Percentiles rank a stretch among this genome's conserved stretches.
Conservation (phyloP, 2,329 filamentous ascomycete species). For the Diaporthe destruens region DNA sequence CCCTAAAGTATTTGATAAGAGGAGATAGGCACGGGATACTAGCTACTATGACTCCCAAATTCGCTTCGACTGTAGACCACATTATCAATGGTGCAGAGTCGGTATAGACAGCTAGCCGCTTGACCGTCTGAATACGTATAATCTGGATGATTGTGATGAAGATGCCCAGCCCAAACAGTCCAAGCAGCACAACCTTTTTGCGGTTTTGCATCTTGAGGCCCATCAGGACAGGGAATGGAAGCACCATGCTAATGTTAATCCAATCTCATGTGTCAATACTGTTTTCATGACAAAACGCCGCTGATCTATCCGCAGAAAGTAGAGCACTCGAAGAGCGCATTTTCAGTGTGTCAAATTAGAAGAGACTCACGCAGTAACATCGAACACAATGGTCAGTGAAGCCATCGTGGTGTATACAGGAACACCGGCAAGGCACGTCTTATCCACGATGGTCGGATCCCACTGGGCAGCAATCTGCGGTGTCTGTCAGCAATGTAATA, state of each 20-base stretch:
- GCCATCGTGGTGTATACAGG: slow-evolving; percentile 59
- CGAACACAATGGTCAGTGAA: slow-evolving; percentile 57
- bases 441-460: slow-evolving; percentile 53
- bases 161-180: slow-evolving; percentile 61
- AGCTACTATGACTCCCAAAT: slow-evolving; percentile 36
- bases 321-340: too few species aligned
- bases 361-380: slow-evolving; percentile 54
- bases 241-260: slow-evolving; percentile 55
- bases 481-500: background rate
- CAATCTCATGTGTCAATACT: background rate
- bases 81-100: slow-evolving; percentile 55
- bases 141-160: slow-evolving; percentile 65
- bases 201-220: slow-evolving; percentile 51
- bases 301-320: background rate
- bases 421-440: slow-evolving; percentile 55
- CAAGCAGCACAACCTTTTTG: slow-evolving; percentile 57
- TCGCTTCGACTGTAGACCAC: slow-evolving; percentile 37
- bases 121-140: slow-evolving; percentile 63
- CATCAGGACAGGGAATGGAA: slow-evolving; percentile 57
- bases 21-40: slow-evolving; percentile 52
- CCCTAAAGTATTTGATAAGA: slow-evolving; percentile 52
- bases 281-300: background rate
- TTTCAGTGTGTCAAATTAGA: background rate
- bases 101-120: slow-evolving; percentile 57
- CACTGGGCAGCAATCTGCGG: slow-evolving; percentile 50